Evolutionary conservation across 129 eudicot genomes (phyloP).

Genomic region (Logfia minima): DNA sequence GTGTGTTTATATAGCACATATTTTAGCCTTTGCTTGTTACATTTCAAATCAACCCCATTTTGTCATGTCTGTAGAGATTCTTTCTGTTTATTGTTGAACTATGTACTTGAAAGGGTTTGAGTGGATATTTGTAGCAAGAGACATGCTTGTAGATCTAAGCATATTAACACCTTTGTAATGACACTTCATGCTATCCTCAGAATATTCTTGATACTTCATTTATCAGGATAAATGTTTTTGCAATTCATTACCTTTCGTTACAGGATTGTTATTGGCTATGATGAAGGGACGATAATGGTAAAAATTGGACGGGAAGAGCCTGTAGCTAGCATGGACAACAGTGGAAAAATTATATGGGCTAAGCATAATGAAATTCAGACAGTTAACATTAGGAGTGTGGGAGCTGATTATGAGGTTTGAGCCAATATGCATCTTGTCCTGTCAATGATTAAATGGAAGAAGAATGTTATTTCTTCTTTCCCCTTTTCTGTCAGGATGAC

Average conservation of each 20-base stretch:
- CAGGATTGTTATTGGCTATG: constrained; percentile 95
- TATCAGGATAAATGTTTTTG: constrained; percentile 11
- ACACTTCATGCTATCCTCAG: not conserved
- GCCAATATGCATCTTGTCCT: constrained; percentile 7
- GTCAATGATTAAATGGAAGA: constrained; percentile 5
- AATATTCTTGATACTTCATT: not conserved
- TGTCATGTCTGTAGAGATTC: not conserved
- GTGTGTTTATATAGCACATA: constrained; percentile 9
- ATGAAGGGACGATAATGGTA: constrained; percentile 91
- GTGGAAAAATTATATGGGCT: constrained; percentile 96
- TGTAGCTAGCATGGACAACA: constrained; percentile 91
- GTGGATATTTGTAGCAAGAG: not conserved
- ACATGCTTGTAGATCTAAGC: not conserved
- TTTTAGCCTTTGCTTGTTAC: not conserved
- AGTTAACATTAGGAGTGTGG: constrained; percentile 81
- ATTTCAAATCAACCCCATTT: not conserved
- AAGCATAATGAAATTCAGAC: constrained; percentile 96
- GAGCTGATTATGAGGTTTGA: constrained; percentile 85
- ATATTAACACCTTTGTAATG: not conserved
- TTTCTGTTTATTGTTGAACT: not conserved
- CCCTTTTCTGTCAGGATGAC: constrained; percentile 13
- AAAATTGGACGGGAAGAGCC: constrained; percentile 95
- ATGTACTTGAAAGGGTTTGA: not conserved
- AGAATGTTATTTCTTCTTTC: not conserved
- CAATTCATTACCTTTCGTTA: constrained; percentile 3